A percentile compares a stretch with the other conserved stretches of the same genome.
Conservation (phyloP, 2,329 filamentous ascomycete species). For the Mycosphaerella sp. region DNA sequence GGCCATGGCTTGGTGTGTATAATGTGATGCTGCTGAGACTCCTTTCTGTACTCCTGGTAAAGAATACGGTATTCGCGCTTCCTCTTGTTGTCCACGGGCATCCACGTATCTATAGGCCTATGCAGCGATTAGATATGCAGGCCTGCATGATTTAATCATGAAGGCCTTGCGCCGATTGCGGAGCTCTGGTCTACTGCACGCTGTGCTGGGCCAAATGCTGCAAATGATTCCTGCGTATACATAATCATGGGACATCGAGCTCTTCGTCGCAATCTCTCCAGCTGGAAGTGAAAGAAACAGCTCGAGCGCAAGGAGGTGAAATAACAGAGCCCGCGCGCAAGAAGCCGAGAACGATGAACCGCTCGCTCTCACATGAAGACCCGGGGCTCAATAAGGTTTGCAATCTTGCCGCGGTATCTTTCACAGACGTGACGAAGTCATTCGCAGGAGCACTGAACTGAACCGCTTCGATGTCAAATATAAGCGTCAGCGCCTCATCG, state of each 20-base stretch:
- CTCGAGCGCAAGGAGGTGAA: constrained; percentile 3
- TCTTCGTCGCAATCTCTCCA: not conserved
- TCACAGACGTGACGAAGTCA: constrained; percentile 3
- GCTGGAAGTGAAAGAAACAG: not conserved
- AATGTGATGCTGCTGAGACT: not conserved
- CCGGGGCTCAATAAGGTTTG: constrained; percentile 6
- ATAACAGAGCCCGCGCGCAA: not conserved
- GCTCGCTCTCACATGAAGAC: constrained; percentile 7
- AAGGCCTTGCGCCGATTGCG: not conserved
- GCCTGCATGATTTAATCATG: not conserved
- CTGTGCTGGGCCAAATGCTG: constrained; percentile 4
- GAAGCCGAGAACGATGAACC: too few relatives aligned
- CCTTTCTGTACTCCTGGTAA: not conserved
- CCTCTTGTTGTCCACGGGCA: not conserved
- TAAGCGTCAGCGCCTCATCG: constrained; percentile 5
- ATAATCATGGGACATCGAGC: not conserved
- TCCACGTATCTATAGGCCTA: constrained; percentile 1
- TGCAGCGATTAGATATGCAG: not conserved
- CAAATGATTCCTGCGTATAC: not conserved
- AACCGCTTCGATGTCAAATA: not conserved
- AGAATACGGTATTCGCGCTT: not conserved
- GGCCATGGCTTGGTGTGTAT: constrained; percentile 15
- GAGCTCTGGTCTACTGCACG: constrained; percentile 5
- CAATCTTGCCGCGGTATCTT: constrained; percentile 9
- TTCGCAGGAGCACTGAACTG: constrained; percentile 3